Base-by-base conservation (phyloP, 225 moss, liverwort and hornwort genomes). In the Marchantia paleacea region DNA sequence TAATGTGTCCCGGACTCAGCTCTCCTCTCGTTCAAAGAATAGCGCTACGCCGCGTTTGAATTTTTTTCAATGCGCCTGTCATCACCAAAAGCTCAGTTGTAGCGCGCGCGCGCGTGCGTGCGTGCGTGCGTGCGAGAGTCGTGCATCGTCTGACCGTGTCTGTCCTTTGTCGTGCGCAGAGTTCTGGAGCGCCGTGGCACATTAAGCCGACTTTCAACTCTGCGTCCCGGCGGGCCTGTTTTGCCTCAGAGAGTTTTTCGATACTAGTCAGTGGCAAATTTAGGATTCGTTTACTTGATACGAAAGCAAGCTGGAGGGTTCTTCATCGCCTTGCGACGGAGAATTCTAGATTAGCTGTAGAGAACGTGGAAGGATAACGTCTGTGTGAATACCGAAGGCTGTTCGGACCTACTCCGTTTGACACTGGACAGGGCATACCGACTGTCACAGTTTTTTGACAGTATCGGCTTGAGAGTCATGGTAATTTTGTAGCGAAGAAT, bases 141-240 rank as follows among this genome's bases (percentile, higher is more conserved):
- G 60, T 61, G 0, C 60, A 19, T 22, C 22, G 22, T 7, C n/a
- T 62, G 62, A 62, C n/a, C 24, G 62, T 8, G 62, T 62, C 1
- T n/a, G 12, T 25, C 16, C 12, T 52, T 29, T 12, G 26, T 54
- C 55, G 13, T 28, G 25, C 47, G 76, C 76, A 76, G 76, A 76
- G 53, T 48, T 39, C 30, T 22, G 62, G 60, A 61, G 60, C 75
- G 53, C 53, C 26, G 49, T 72, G 18, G 73, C 60, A 22, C 76
- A 47, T 10, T 22, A 22, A 13, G 76, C 75, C 76, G 76, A 62
- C 47, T 76, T 76, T 14, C 76, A 18, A 60, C 76, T 53, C 73
- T 74, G 26, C 47, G 73, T 73, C 72, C 51, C n/a, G 52, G 51
- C 52, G 25, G 73, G 26, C 65, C 65, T 65, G 12, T 65, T 28